Conservation (phyloP, 2,329 filamentous ascomycete genomes). For the Penicillium sumatraense region DNA sequence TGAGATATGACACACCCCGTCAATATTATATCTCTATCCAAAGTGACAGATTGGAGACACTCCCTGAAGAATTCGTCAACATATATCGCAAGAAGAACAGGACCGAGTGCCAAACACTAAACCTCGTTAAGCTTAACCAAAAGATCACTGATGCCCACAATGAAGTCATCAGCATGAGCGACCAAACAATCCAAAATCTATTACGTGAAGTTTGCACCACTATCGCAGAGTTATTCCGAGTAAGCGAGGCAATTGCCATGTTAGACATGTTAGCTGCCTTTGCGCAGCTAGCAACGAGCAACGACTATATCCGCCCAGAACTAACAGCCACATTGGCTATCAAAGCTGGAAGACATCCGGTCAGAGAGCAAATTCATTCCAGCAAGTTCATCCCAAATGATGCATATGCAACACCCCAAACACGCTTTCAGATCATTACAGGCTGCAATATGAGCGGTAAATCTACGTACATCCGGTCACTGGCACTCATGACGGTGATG, state of each 20-base stretch:
- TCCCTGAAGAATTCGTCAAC: constrained; percentile 79
- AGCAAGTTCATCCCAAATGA: constrained; percentile 84
- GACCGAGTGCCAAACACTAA: constrained; percentile 85
- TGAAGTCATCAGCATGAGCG: constrained; percentile 82
- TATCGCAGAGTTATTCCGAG: constrained; percentile 75
- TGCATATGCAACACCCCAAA: constrained; percentile 78
- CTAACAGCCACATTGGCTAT: constrained; percentile 72
- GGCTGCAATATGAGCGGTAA: constrained; percentile 99
- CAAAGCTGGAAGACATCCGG: constrained; percentile 75
- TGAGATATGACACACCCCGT: constrained; percentile 77
- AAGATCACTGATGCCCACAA: constrained; percentile 80
- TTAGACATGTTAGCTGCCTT: constrained; percentile 85
- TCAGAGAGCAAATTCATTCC: constrained; percentile 72
- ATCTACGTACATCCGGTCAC: constrained; percentile 87
- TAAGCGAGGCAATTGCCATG: constrained; percentile 84
- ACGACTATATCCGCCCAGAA: constrained; percentile 71
- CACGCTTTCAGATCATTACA: constrained; percentile 89
- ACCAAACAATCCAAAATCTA: constrained; percentile 73
- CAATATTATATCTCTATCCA: constrained; percentile 78
- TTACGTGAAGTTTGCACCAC: constrained; percentile 73
- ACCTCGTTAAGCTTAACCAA: constrained; percentile 78
- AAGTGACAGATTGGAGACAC: constrained; percentile 62
- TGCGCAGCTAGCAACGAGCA: constrained; percentile 70
- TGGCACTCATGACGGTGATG: constrained; percentile 88
- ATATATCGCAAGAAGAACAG: constrained; percentile 70